Evolutionary conservation across 768 basidiomycete species (phyloP).

Genomic region (Tulasnella sp.): DNA sequence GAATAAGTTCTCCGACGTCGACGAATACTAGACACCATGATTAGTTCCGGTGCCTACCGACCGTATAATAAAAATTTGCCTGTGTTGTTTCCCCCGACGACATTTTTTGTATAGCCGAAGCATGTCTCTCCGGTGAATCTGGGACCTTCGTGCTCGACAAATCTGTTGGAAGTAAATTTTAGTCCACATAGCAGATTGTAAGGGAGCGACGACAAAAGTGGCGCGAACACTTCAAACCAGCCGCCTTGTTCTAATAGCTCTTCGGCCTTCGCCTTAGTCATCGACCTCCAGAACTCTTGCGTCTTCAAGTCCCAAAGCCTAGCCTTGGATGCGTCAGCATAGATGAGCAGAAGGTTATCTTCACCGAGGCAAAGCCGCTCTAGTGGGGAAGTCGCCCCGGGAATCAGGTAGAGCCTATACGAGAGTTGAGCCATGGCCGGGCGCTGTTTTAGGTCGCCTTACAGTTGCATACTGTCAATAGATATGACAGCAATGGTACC

Average conservation of each 20-base stretch:
- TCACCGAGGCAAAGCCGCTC: slow-evolving; percentile 54
- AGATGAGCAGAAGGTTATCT: slow-evolving; percentile 65
- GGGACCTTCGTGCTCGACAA: slow-evolving; percentile 13
- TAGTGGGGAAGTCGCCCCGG: slow-evolving; percentile 67
- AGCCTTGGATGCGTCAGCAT: slow-evolving; percentile 58
- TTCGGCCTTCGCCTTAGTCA: slow-evolving; percentile 63
- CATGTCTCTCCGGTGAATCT: background rate
- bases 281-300: slow-evolving; percentile 78
- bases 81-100: background rate
- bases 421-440: background rate
- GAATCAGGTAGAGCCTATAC: slow-evolving; percentile 66
- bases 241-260: slow-evolving; percentile 63
- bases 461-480: slow-evolving; percentile 73
- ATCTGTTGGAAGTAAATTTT: background rate
- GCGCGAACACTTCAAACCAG: slow-evolving; percentile 63
- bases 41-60: background rate
- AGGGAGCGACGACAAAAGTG: background rate
- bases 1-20: slow-evolving; percentile 15
- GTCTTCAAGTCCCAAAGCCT: slow-evolving; percentile 82
- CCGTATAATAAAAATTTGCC: background rate
- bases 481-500: slow-evolving; percentile 78
- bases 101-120: background rate
- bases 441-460: slow-evolving; percentile 28
- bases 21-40: background rate
- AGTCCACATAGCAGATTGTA: background rate